These are phyloP conservation scores for Gossypium herbaceum DNA, from an alignment of 345 rosid genomes.

Conservation along the genomic window DNA sequence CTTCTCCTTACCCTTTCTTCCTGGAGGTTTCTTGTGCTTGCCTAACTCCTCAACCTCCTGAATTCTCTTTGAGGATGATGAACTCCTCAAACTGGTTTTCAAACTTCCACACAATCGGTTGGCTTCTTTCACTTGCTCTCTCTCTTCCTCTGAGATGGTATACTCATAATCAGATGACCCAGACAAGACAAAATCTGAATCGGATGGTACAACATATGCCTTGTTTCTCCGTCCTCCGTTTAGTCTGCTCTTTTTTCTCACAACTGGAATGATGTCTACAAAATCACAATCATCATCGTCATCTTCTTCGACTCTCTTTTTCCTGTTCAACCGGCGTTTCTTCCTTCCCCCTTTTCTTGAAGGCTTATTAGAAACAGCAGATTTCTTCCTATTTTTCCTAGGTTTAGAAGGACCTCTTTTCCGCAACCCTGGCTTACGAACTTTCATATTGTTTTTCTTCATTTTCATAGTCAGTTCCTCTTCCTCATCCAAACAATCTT, in stretches of 20 bases:
- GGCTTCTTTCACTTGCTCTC: conserved; percentile 86
- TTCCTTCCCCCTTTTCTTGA: conserved; percentile 41
- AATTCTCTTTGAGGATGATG: conserved; percentile 40
- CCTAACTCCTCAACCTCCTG: conserved; percentile 38
- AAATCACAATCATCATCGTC: conserved; percentile 47
- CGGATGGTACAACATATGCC: conserved; percentile 47
- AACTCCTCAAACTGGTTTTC: conserved; percentile 49
- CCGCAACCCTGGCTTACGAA: conserved; percentile 29
- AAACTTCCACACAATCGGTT: conserved; percentile 33
- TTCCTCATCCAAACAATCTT: conserved; percentile 74
- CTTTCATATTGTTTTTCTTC: conserved; percentile 34
- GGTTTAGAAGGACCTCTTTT: conserved; percentile 34
- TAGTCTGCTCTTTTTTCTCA: conserved; percentile 42
- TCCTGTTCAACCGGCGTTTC: conserved; percentile 39
- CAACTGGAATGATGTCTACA: conserved; percentile 30
- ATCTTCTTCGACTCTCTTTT: conserved; percentile 37
- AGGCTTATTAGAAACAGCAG: conserved; percentile 35
- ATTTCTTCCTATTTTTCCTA: conserved; percentile 40
- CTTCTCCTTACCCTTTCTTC: conserved; percentile 74
- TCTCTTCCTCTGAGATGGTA: conserved; percentile 94
- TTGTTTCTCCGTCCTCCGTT: conserved; percentile 36
- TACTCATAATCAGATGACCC: conserved; percentile 70
- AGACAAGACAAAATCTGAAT: conserved; percentile 60
- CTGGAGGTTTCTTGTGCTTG: conserved; percentile 37
- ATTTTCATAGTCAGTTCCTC: conserved; percentile 31